phyloP scores from a whole-genome alignment of 306 rosid species.

The Citrullus mucosospermus region DNA sequence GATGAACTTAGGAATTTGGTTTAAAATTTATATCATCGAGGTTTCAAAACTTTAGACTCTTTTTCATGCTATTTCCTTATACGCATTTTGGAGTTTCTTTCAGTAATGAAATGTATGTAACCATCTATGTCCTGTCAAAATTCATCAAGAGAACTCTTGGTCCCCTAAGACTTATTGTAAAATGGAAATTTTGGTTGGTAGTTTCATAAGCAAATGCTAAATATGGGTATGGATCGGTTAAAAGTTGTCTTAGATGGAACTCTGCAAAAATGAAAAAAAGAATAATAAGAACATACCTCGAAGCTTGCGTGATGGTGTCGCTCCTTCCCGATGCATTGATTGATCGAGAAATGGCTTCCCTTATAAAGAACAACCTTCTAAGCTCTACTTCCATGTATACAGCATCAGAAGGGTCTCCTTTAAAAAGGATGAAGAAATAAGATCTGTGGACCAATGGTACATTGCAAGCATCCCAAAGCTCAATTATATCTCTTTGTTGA shows the following conservation, averaged over 20 bases:
- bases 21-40: background rate
- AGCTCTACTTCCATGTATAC: constrained; percentile 69
- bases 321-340: constrained; percentile 12
- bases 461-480: constrained; percentile 70
- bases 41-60: background rate
- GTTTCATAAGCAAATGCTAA: background rate
- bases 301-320: constrained; percentile 33
- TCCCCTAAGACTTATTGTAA: background rate
- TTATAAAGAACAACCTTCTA: constrained; percentile 58
- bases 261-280: background rate
- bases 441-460: constrained; percentile 73
- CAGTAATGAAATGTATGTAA: background rate
- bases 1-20: background rate
- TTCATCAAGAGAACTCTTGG: background rate
- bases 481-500: constrained; percentile 43
- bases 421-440: constrained; percentile 64
- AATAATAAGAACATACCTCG: constrained; percentile 35
- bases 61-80: background rate
- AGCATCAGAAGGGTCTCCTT: constrained; percentile 66
- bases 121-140: background rate
- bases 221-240: background rate
- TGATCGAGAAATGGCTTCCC: constrained; percentile 36
- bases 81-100: background rate
- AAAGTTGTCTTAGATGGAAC: background rate
- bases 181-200: background rate